phyloP scores from a whole-genome alignment of 345 rosid genomes.

The Theobroma cacao region DNA sequence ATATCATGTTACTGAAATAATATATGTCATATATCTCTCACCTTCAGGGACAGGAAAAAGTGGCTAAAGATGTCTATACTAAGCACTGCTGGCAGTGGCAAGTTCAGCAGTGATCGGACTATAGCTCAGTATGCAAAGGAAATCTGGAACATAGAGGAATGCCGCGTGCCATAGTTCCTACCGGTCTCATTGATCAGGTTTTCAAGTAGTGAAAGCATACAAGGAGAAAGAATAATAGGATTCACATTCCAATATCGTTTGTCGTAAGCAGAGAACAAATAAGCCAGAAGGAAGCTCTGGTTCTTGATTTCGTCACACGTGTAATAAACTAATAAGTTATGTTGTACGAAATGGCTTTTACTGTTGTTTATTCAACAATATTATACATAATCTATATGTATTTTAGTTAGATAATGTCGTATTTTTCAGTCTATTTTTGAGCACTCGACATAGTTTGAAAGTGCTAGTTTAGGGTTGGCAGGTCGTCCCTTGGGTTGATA shows the following conservation, averaged over 20 bases:
- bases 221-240: background rate
- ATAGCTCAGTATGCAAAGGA: slow-evolving; percentile 87
- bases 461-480: too few species aligned
- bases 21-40: background rate
- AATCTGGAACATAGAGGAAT: slow-evolving; percentile 82
- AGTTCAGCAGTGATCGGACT: slow-evolving; percentile 90
- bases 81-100: slow-evolving; percentile 90
- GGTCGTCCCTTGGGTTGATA: too few species aligned
- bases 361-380: background rate
- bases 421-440: too few species aligned
- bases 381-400: background rate
- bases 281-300: too few species aligned
- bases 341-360: background rate
- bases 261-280: too few species aligned
- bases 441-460: too few species aligned
- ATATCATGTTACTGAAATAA: background rate
- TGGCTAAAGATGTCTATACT: slow-evolving; percentile 93
- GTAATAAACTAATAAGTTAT: background rate
- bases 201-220: background rate
- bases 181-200: background rate
- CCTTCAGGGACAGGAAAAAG: slow-evolving; percentile 59
- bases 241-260: too few species aligned
- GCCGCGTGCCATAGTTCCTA: slow-evolving; percentile 54
- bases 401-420: too few species aligned
- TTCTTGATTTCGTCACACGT: background rate